A percentile compares a stretch with the other conserved stretches of the same genome.
Evolutionary conservation across 2,329 filamentous ascomycete species (phyloP).

Genomic region (Fusarium foetens): DNA sequence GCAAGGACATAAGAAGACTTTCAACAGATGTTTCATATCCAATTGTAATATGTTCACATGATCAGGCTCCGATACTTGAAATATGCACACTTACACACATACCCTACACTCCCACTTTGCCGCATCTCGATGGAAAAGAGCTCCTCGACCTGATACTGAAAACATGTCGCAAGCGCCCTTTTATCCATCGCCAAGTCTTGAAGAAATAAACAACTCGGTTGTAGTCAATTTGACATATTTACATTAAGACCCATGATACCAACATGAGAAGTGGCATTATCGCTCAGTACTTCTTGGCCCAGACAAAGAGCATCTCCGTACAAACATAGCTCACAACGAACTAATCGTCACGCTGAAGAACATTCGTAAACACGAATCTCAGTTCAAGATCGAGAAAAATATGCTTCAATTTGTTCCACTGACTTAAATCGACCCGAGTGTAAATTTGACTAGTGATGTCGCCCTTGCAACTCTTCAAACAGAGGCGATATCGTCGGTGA

Average conservation of each 20-base stretch:
- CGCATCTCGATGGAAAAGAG: not conserved
- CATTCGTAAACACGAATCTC: not conserved
- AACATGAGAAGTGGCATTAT: too few relatives aligned
- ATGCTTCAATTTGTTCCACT: not conserved
- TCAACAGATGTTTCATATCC: not conserved
- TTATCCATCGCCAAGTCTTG: not conserved
- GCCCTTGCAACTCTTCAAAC: not conserved
- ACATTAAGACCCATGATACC: too few relatives aligned
- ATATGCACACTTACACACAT: not conserved
- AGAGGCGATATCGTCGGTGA: not conserved
- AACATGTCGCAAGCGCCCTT: not conserved
- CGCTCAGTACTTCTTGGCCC: accelerated
- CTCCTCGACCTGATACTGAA: not conserved
- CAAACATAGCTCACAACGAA: not conserved
- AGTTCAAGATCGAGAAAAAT: not conserved
- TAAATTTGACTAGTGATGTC: not conserved
- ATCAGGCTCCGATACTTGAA: not conserved
- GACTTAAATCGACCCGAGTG: not conserved
- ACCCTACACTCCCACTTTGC: not conserved
- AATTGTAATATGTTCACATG: too few relatives aligned
- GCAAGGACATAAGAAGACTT: not conserved
- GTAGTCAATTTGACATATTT: too few relatives aligned
- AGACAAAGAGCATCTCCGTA: not conserved
- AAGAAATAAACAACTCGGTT: too few relatives aligned
- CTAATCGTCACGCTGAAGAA: not conserved